These are phyloP conservation scores for Gnomoniopsis sp. DNA, from an alignment of 2,329 filamentous ascomycete genomes.

Conservation along the genomic window DNA sequence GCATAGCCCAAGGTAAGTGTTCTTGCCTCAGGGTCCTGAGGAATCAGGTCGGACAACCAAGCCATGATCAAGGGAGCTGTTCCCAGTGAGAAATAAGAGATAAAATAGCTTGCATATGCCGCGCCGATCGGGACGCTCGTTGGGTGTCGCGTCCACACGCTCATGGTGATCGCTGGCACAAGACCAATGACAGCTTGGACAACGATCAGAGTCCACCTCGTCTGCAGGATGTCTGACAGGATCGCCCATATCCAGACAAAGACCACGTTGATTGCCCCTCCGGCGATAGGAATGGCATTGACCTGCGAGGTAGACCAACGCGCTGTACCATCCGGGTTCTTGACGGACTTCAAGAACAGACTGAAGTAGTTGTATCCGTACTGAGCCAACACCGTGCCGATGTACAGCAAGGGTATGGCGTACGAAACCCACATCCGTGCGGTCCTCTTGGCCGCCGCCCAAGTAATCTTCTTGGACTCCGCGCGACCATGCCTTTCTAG, in stretches of 20 bases:
- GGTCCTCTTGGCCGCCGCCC: slow-evolving; percentile 40
- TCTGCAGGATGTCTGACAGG: slow-evolving; percentile 45
- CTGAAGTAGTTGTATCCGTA: slow-evolving; percentile 46
- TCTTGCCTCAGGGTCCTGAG: slow-evolving; percentile 46
- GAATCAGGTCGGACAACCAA: slow-evolving; percentile 45
- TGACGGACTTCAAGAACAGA: slow-evolving; percentile 38
- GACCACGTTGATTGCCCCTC: slow-evolving; percentile 44
- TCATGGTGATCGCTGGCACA: slow-evolving; percentile 48
- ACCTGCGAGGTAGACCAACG: slow-evolving; percentile 41
- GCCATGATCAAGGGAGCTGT: slow-evolving; percentile 50
- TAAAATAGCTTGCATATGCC: slow-evolving; percentile 51
- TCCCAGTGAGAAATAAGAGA: slow-evolving; percentile 43
- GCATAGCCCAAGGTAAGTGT: slow-evolving; percentile 46
- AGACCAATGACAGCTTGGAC: slow-evolving; percentile 44
- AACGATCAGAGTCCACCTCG: slow-evolving; percentile 48
- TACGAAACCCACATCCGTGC: slow-evolving; percentile 42
- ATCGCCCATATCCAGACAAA: slow-evolving; percentile 54
- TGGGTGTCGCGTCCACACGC: slow-evolving; percentile 47
- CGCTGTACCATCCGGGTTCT: slow-evolving; percentile 36
- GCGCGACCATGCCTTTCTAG: slow-evolving; percentile 40
- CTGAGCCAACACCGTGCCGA: slow-evolving; percentile 40
- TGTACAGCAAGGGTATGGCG: slow-evolving; percentile 42
- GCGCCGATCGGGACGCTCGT: slow-evolving; percentile 37
- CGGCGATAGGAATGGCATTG: slow-evolving; percentile 46
- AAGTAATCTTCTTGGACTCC: slow-evolving; percentile 42